phyloP scores from a whole-genome alignment of 208 protist genomes.

The Trypanosoma rangeli region DNA sequence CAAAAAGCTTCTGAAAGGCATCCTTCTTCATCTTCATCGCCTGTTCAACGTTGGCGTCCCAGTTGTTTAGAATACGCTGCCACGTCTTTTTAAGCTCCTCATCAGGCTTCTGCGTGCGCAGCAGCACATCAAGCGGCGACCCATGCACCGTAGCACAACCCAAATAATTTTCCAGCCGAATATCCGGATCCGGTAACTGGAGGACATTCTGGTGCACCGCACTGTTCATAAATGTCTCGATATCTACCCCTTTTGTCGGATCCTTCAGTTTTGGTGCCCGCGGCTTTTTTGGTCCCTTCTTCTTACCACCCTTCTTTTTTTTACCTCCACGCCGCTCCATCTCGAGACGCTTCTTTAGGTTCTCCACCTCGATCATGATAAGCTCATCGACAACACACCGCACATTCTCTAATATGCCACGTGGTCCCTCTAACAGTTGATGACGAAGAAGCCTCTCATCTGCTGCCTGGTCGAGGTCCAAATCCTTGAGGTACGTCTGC shows the following conservation, averaged over 20 bases:
- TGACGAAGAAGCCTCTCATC: conserved; percentile 73
- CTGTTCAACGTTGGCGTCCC: conserved; percentile 70
- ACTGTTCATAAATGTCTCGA: conserved; percentile 83
- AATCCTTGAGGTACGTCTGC: conserved; percentile 49
- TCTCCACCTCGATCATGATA: conserved; percentile 91
- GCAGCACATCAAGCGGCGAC: conserved; percentile 45
- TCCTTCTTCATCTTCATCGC: conserved; percentile 79
- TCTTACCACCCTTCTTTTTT: conserved; percentile 71
- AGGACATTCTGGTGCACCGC: conserved; percentile 84
- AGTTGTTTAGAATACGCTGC: conserved; percentile 76
- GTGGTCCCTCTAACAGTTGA: conserved; percentile 85
- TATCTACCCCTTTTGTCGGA: conserved; percentile 74
- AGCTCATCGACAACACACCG: conserved; percentile 90
- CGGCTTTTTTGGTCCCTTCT: conserved; percentile 56
- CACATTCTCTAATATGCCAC: conserved; percentile 88
- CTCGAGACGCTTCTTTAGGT: conserved; percentile 87
- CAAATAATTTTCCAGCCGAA: conserved; percentile 65
- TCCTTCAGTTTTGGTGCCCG: conserved; percentile 87
- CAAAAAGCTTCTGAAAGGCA: conserved; percentile 73
- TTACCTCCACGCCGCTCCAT: conserved; percentile 63
- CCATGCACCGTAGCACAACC: conserved; percentile 64
- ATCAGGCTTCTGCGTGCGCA: conserved; percentile 47
- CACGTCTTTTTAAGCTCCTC: conserved; percentile 90
- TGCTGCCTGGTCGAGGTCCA: conserved; percentile 73
- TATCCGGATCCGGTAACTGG: conserved; percentile 54